These are phyloP conservation scores for Dothideomycetidae sp. DNA, from an alignment of 2,329 filamentous ascomycete genomes.

Conservation along the genomic window DNA sequence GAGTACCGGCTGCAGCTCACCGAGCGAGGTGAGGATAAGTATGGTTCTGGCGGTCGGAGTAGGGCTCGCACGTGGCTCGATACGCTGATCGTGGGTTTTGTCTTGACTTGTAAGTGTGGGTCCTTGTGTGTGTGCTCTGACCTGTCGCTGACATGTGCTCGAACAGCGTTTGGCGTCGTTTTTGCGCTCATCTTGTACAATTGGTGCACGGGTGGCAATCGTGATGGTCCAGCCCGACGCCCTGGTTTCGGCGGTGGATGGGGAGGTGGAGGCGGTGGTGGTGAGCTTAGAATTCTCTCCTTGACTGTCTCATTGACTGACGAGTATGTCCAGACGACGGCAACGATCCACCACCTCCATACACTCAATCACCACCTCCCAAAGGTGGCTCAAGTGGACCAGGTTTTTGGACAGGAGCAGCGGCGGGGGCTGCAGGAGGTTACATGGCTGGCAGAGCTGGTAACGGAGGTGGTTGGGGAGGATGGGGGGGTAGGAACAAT, in stretches of 20 bases:
- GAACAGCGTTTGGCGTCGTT: conserved; percentile 16
- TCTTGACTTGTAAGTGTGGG: conserved; percentile 3
- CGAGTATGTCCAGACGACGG: conserved; percentile 9
- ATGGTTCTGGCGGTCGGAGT: conserved; percentile 35
- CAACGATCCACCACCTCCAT: conserved; percentile 40
- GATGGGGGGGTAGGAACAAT: too few relatives aligned
- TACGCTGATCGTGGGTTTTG: conserved; percentile 1
- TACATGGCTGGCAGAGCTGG: conserved; percentile 43
- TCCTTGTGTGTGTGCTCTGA: neutral
- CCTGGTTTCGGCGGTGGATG: conserved; percentile 23
- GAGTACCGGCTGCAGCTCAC: conserved; percentile 76
- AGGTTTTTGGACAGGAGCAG: conserved; percentile 60
- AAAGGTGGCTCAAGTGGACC: conserved; percentile 11
- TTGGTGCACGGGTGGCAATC: conserved; percentile 11
- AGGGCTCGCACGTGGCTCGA: conserved; percentile 3
- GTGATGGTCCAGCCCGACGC: conserved; percentile 9
- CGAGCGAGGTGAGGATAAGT: conserved; percentile 56
- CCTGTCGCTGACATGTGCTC: conserved; percentile 4
- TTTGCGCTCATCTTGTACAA: conserved; percentile 21
- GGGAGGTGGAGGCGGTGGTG: conserved; percentile 29
- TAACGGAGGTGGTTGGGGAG: neutral
- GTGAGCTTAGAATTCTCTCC: conserved; percentile 11
- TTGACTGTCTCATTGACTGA: neutral
- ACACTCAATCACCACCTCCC: conserved; percentile 20
- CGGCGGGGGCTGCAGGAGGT: conserved; percentile 53